phyloP scores from a whole-genome alignment of 2,329 filamentous ascomycete species.

The Emmonsiellopsis sp. region DNA sequence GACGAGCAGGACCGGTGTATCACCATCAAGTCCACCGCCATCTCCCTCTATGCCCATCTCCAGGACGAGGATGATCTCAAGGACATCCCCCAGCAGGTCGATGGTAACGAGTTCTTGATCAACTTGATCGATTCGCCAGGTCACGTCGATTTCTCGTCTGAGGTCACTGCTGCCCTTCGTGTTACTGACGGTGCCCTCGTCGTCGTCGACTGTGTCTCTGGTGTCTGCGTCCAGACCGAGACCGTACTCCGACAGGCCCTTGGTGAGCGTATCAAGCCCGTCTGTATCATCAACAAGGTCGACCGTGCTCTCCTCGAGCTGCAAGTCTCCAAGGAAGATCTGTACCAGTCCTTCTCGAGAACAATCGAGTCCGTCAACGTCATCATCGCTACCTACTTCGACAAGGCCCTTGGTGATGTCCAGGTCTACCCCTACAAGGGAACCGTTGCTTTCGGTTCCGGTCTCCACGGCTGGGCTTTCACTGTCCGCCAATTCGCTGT shows the following conservation, averaged over 20 bases:
- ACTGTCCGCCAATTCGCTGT: conserved; percentile 95
- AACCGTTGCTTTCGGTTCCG: conserved; percentile 97
- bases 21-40: conserved; percentile 99
- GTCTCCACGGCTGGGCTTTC: conserved; percentile 99
- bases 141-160: conserved; percentile 99
- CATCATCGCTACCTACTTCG: conserved; percentile 97
- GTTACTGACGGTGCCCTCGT: conserved; percentile 99
- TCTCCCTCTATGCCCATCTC: conserved; percentile 90
- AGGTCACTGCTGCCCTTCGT: conserved; percentile 98
- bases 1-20: conserved; percentile 99
- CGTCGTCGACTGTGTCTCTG: conserved; percentile 98
- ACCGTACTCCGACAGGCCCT: conserved; percentile 98
- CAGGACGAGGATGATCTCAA: conserved; percentile 77
- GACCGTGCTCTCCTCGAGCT: conserved; percentile 98
- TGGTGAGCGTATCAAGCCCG: conserved; percentile 99
- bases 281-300: conserved; percentile 99
- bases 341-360: conserved; percentile 99
- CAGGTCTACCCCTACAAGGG: conserved; percentile 98
- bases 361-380: conserved; percentile 99
- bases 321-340: conserved; percentile 95
- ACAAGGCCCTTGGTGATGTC: conserved; percentile 93
- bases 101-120: conserved; percentile 97
- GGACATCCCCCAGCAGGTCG: conserved; percentile 81
- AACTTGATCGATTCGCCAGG: conserved; percentile 99
- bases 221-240: conserved; percentile 99